phyloP scores from a whole-genome alignment of 345 rosid genomes.

The Orychophragmus violaceus region DNA sequence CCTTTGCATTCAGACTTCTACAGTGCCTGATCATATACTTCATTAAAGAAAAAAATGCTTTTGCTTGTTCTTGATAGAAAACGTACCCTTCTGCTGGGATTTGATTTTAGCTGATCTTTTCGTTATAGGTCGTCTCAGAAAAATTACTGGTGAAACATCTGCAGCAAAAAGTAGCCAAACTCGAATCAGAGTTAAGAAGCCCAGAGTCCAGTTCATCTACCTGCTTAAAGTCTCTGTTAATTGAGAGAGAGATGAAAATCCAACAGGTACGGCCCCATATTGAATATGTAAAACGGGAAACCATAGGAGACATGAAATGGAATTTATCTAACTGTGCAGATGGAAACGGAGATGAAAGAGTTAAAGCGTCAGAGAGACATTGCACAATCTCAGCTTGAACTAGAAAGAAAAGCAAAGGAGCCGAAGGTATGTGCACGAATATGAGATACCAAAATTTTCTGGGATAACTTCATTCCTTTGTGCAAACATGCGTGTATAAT shows the following conservation, averaged over 20 bases:
- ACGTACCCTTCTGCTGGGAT: not conserved
- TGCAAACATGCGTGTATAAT: not conserved
- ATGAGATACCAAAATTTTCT: not conserved
- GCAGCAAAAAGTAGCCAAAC: slow-evolving; percentile 92
- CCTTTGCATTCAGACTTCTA: not conserved
- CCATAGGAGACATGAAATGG: not conserved
- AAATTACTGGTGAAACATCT: slow-evolving; percentile 67
- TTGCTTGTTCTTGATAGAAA: slow-evolving; percentile 2
- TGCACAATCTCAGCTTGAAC: slow-evolving; percentile 72
- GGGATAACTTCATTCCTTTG: not conserved
- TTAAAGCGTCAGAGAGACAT: slow-evolving; percentile 91
- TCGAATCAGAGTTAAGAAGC: slow-evolving; percentile 78
- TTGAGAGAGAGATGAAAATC: slow-evolving; percentile 70
- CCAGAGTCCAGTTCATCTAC: slow-evolving; percentile 66
- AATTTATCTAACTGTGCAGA: slow-evolving; percentile 39
- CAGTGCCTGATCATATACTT: not conserved
- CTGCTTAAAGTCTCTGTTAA: slow-evolving; percentile 48
- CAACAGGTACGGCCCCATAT: slow-evolving; percentile 47
- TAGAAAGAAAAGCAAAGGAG: slow-evolving; percentile 64
- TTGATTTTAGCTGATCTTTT: slow-evolving; percentile 1
- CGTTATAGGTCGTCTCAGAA: slow-evolving; percentile 65
- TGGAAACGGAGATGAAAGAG: slow-evolving; percentile 85
- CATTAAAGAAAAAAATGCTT: not conserved
- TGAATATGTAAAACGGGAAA: not conserved
- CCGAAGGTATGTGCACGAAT: slow-evolving; percentile 47